Percentiles rank a stretch among this genome's conserved stretches.
phyloP scores from a whole-genome alignment of 1,284 basidiomycete species.

The Marasmius tenuissimus region DNA sequence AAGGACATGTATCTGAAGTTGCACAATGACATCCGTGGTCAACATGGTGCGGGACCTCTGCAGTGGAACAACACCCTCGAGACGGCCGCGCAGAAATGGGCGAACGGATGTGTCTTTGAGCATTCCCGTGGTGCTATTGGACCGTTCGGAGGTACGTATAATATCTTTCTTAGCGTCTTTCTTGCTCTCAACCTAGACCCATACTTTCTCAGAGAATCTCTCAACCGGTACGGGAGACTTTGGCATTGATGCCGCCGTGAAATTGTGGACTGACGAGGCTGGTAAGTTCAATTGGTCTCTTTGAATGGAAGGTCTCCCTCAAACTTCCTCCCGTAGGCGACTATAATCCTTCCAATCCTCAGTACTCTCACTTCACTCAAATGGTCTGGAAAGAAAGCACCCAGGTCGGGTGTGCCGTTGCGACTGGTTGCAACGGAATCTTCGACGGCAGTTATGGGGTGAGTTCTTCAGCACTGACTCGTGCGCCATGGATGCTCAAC shows the following conservation, averaged over 20 bases:
- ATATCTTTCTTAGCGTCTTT: neutral
- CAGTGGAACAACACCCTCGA: slow-evolving; percentile 4
- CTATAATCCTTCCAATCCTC: neutral
- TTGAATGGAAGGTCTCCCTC: neutral
- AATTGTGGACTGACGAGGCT: neutral
- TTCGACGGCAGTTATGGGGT: neutral
- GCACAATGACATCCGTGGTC: slow-evolving; percentile 1
- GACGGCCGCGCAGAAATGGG: slow-evolving; percentile 2
- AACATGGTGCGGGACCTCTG: slow-evolving; percentile 1
- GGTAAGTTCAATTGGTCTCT: neutral
- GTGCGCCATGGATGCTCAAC: neutral
- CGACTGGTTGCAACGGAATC: neutral
- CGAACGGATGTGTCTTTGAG: slow-evolving; percentile 2
- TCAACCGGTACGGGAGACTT: neutral
- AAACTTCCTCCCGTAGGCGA: neutral
- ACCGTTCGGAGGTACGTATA: neutral
- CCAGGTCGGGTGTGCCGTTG: neutral
- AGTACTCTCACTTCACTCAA: slow-evolving; percentile 1
- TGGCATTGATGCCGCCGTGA: neutral
- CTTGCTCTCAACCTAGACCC: neutral
- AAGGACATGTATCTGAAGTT: neutral
- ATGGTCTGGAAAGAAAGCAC: neutral
- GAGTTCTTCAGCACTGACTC: neutral
- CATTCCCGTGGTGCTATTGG: neutral
- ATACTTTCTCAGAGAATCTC: neutral